These are phyloP conservation scores for Corchorus olitorius DNA, from an alignment of 345 rosid genomes.

Conservation along the genomic window DNA sequence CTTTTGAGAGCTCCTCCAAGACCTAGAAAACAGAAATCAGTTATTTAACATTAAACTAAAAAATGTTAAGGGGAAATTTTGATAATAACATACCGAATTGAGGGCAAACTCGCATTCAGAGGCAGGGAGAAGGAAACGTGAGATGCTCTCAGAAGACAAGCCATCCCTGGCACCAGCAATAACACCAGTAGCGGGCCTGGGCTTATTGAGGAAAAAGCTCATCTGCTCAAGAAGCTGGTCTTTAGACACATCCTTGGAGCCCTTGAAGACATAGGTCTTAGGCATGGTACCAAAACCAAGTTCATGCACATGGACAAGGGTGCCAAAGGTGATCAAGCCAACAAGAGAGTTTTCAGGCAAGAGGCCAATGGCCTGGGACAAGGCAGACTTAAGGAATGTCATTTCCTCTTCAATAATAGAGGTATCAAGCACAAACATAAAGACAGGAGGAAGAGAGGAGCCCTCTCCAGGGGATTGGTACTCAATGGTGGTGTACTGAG, in stretches of 20 bases:
- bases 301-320: conserved; percentile 80
- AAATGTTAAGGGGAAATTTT: not conserved
- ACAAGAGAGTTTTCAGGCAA: conserved; percentile 73
- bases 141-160: conserved; percentile 79
- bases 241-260: conserved; percentile 73
- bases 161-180: conserved; percentile 89
- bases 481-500: conserved; percentile 84
- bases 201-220: conserved; percentile 75
- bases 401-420: conserved; percentile 89
- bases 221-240: conserved; percentile 85
- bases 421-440: conserved; percentile 81
- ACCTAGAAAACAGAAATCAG: conserved; percentile 36
- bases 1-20: conserved; percentile 85
- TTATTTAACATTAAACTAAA: not conserved
- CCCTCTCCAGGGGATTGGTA: conserved; percentile 56
- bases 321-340: conserved; percentile 81
- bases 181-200: conserved; percentile 79
- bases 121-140: conserved; percentile 86
- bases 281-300: conserved; percentile 74
- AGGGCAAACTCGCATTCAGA: conserved; percentile 83
- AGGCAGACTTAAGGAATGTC: conserved; percentile 72
- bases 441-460: conserved; percentile 58
- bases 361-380: conserved; percentile 75
- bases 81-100: conserved; percentile 41
- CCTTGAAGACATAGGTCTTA: conserved; percentile 76